Base-by-base conservation (phyloP, 768 basidiomycete genomes). In the Termitomyces sp. region DNA sequence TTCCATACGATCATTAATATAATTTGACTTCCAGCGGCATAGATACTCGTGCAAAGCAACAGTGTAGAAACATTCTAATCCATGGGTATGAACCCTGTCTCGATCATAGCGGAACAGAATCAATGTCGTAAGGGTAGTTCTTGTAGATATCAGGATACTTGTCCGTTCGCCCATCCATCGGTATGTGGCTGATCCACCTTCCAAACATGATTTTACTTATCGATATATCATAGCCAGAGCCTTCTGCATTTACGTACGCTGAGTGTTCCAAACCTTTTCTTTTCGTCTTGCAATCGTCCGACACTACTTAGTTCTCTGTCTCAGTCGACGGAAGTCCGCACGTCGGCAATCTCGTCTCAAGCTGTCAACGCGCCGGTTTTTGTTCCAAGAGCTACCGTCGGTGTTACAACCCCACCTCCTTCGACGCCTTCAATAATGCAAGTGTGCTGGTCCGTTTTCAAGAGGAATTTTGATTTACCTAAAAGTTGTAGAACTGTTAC, bases 51-150 rank as follows among this genome's bases (percentile, higher is more conserved):
- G 68, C 82, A 87, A 52, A 57, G 43, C 57, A 60, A 51, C 88
- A 93, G 64, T 97, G 93, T 72, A 84, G 90, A 66, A 96, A 97
- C 75, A 84, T 94, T 50, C 74, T 89, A 68, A 94, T 96, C 59
- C 89, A 94, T 66, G 93, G 94, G 93, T 94, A 72, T 60, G 69
- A 60, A 42, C 37, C 28, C 14, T 14, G 19, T 30, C 12, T 37
- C 38, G 37, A 37, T 40, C 12, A 19, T 41, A 15, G 15, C 22
- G 21, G 19, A 34, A 46, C n/a, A 15, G 19, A 44, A 22, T 48
- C 12, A 52, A 42, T 40, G 15, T 26, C 40, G 28, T 21, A 24
- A 52, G 22, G 17, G 15, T 55, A 93, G 92, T 41, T 85, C 78
- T 55, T 95, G 93, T 75, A 87, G 88, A 73, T 92, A 79, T 62